A percentile compares a stretch with the other conserved stretches of the same genome.
These are phyloP conservation scores for Suillus paluster DNA, from an alignment of 768 basidiomycete species.

Conservation along the genomic window DNA sequence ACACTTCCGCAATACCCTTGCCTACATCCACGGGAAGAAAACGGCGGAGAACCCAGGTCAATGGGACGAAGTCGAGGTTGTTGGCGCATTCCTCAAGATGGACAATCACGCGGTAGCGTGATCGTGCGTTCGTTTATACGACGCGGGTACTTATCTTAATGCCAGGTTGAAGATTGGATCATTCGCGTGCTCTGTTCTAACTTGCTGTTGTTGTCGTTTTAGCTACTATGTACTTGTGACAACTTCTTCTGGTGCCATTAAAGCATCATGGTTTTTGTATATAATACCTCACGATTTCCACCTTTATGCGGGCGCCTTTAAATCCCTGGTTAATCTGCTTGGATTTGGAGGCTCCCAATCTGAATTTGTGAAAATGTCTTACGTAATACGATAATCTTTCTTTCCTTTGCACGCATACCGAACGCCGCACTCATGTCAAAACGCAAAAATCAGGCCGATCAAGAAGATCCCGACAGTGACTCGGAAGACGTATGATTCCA, in stretches of 20 bases:
- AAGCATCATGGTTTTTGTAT: background rate
- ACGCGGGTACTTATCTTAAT: background rate
- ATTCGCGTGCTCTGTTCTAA: conserved; percentile 1
- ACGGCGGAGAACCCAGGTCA: conserved; percentile 40
- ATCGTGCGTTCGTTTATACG: conserved; percentile 2
- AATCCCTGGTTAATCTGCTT: background rate
- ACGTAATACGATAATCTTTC: background rate
- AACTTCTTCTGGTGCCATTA: background rate
- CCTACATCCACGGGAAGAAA: conserved; percentile 83
- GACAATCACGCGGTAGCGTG: conserved; percentile 61
- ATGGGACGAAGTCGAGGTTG: conserved; percentile 90
- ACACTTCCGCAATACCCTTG: conserved; percentile 91
- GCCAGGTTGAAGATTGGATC: conserved; percentile 3
- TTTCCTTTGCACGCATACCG: background rate
- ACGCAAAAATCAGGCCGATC: conserved; percentile 49
- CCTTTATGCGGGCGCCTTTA: background rate
- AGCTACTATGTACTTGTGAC: conserved; percentile 5
- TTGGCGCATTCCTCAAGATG: conserved; percentile 90
- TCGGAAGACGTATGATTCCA: conserved; percentile 46
- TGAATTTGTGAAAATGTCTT: background rate
- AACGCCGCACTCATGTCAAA: conserved; percentile 47
- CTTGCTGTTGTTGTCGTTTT: conserved; percentile 8
- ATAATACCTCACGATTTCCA: background rate
- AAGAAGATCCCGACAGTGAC: conserved; percentile 40
- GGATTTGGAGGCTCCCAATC: no score